Base-by-base conservation (phyloP, 768 basidiomycete genomes). In the Agrocybe chaxingu region DNA sequence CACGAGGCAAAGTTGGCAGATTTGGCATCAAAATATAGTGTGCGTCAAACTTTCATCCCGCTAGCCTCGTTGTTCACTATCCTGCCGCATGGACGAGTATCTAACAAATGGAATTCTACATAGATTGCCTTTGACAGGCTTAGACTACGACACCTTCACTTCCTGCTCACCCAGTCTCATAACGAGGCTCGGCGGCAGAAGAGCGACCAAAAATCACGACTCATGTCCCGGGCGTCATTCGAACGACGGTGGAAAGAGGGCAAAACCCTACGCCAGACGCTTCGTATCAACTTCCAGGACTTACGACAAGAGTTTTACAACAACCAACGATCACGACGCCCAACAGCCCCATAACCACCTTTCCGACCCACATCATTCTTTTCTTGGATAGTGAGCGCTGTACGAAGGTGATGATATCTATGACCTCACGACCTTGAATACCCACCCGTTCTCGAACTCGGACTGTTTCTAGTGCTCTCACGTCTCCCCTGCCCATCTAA, bases 1-100 rank as follows among this genome's bases (percentile, higher is more conserved):
- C 71, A 72, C 61, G 72, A 73, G 56, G 52, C 54, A 44, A 75
- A 75, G 54, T 53, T 73, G 47, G 56, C 58, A 35, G 66, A 73
- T 57, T 63, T 75, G 31, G 62, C 67, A 39, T 62, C 64, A 47
- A 71, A 72, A 52, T 68, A 69, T 56, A 62, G 58, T 46, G 72
- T 69, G 50, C 34, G 67, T 61, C 42, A 42, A 40, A 29, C 51
- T 36, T 31, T 18, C 39, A 40, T 33, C 37, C 37, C 31, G 16
- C 30, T 45, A 33, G 48, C 43, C 24, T 50, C 29, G 36, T 7
- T 16, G 24, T 10, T 41, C 18, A 35, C 35, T 24, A 24, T 24
- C 24, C 5, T 24, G 24, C 24, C 24, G 24, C 24, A 24, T 24
- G 24, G 24, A 24, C 5, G 33, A 18, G 7, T 33, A 33, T 39